Evolutionary conservation across 352 stramenopile species (phyloP).

Genomic region (Pythium dissotocum): DNA sequence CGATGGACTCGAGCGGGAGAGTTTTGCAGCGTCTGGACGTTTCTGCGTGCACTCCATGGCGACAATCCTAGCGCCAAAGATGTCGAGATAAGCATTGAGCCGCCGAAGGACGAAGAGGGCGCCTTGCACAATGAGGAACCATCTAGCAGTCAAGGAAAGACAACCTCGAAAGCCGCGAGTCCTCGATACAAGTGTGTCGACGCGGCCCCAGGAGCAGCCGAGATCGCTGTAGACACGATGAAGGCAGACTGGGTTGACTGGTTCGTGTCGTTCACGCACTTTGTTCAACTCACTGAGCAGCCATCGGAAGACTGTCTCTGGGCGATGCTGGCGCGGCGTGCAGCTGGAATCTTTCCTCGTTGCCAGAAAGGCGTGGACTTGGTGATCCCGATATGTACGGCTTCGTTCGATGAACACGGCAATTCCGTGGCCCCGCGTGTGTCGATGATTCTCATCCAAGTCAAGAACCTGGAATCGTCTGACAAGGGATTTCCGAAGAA

Average conservation of each 20-base stretch:
- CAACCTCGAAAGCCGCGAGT: neutral
- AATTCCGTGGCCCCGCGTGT: neutral
- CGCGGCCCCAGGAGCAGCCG: too few species aligned
- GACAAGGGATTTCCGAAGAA: neutral
- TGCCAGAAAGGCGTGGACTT: constrained; percentile 16
- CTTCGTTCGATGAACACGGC: neutral
- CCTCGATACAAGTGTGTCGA: neutral
- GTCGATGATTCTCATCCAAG: constrained; percentile 17
- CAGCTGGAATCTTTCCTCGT: constrained; percentile 22
- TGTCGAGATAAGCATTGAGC: neutral
- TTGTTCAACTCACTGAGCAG: constrained; percentile 26
- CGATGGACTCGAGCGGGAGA: constrained; percentile 6
- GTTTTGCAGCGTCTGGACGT: constrained; percentile 17
- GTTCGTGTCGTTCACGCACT: constrained; percentile 32
- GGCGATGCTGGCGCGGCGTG: constrained; percentile 28
- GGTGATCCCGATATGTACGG: constrained; percentile 27
- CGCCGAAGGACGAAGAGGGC: neutral
- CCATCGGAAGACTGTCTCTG: constrained; percentile 29
- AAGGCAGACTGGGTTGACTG: constrained; percentile 8
- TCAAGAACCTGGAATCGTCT: neutral
- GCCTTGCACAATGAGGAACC: neutral
- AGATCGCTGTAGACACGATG: neutral
- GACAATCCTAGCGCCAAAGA: neutral
- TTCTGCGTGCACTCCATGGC: constrained; percentile 6
- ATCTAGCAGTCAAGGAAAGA: neutral